Conservation (phyloP, 2,329 filamentous ascomycete species). For the Fusarium sp. region DNA sequence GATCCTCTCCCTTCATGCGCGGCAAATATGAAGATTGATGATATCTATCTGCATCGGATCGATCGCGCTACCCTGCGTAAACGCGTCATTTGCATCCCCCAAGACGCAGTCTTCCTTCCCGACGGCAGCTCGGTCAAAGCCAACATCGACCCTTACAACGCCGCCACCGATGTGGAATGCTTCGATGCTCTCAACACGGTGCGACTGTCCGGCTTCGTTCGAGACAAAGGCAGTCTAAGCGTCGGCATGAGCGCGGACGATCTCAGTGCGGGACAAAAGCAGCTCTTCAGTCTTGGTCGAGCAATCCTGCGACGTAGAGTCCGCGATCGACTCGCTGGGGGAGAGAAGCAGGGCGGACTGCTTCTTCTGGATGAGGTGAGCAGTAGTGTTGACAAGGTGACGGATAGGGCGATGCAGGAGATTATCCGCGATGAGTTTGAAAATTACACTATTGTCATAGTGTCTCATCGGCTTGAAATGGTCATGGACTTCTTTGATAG, state of each 20-base stretch:
- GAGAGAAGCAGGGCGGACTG: slow-evolving; percentile 47
- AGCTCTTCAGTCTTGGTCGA: slow-evolving; percentile 73
- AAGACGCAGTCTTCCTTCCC: slow-evolving; percentile 67
- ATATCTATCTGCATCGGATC: slow-evolving; percentile 54
- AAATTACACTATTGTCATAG: slow-evolving; percentile 66
- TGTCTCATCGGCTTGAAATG: slow-evolving; percentile 62
- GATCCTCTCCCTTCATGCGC: slow-evolving; percentile 52
- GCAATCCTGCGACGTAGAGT: slow-evolving; percentile 63
- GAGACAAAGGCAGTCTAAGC: slow-evolving; percentile 53
- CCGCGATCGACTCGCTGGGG: slow-evolving; percentile 24
- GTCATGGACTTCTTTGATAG: slow-evolving; percentile 65
- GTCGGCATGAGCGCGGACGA: slow-evolving; percentile 60
- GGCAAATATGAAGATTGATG: slow-evolving; percentile 60
- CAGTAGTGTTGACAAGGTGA: slow-evolving; percentile 58
- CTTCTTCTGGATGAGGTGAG: slow-evolving; percentile 61
- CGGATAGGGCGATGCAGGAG: slow-evolving; percentile 58
- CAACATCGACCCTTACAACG: slow-evolving; percentile 60
- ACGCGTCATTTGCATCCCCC: slow-evolving; percentile 65
- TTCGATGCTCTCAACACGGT: slow-evolving; percentile 54
- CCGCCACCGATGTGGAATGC: slow-evolving; percentile 53
- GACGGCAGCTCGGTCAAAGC: slow-evolving; percentile 56
- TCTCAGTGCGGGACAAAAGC: slow-evolving; percentile 71
- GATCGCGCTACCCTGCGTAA: slow-evolving; percentile 59
- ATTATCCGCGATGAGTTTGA: slow-evolving; percentile 58
- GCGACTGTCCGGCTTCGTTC: slow-evolving; percentile 52